Base-by-base conservation (phyloP, 768 basidiomycete species). In the Leccinum olivaceopallidum region DNA sequence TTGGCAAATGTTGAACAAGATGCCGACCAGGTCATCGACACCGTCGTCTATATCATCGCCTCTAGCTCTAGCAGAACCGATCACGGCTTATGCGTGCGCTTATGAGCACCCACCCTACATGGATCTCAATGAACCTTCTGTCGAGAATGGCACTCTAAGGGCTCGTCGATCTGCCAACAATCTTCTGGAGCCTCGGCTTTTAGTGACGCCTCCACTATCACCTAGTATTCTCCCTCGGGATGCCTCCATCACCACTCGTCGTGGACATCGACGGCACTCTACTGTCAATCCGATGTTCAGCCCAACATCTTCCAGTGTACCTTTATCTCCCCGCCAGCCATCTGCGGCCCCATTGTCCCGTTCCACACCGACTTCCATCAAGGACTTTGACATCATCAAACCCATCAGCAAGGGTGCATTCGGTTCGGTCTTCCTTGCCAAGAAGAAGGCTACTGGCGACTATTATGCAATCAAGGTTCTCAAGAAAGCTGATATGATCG, bases 401-500 rank as follows among this genome's bases (percentile, higher is more conserved):
- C 97, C 97, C 4, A 99, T 99, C 73, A 94, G 92, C 74, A 98
- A 98, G 71, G 97, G 97, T 56, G 97, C 97, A 2, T 98, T 99
- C 72, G 97, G 97, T 16, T 95, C 95, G 9, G 97, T 99, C 57
- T 99, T 97, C 76, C 83, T 99, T 56, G 93, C 97, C 48, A 98
- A 96, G 81, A 99, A 99, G 84, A 95, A 94, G 69, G 90, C 84
- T 6, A 99, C 97, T 2, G 97, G 97, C 56, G 97, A 98, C 76
- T 98, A 98, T 76, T 99, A 90, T 77, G 97, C 97, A 28, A 96
- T 99, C 85, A 99, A 99, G 77, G 95, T 98, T n/a, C 77, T 99
- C 72, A 98, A 96, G 80, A 99, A 99, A 80, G 94, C 95, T n/a
- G 97, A 99, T 77, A 99, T 99, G 97, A 98, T 99, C 73, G 93